Evolutionary conservation across 148 eudicot species (phyloP), one percentile per base, ranked within the genome.

Genomic region (Talinum fruticosum): DNA sequence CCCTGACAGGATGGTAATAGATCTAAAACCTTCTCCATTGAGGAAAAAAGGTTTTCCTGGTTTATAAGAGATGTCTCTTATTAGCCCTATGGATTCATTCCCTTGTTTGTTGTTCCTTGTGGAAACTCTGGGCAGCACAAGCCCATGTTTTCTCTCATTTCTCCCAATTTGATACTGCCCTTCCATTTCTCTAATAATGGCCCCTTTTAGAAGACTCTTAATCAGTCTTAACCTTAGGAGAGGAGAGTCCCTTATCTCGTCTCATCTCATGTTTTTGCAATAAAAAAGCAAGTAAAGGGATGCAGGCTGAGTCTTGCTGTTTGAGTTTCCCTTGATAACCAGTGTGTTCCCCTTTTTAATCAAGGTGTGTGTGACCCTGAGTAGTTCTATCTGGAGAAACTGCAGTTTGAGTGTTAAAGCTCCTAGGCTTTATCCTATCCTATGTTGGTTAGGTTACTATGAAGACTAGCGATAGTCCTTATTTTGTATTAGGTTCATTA

Each of bases 1-100:
- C 87, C 76, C 87, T 76, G 87, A 85, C 72, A 71, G 81, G 75
- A 57, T 38, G 59, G 23, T 21, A 12, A 38, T 61, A 21, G 19
- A 21, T 69, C 13, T 37, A n/a, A 10, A 16, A 5, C 49, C 64
- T 5, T 8, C 29, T 24, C 13, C 21, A 24, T 23, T 59, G 64
- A 59, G 64, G 28, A 59, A n/a, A n/a, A 7, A 5, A 4, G 64
- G 64, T 59, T 59, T 59, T 0, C 29, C 12, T 59, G n/a, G 28
- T 23, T 59, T n/a, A 59, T 59, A 23, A n/a, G 64, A 59, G 64
- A 24, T 12, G 0, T 59, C 7, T 59, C 64, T 59, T 23, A 23
- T 59, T 59, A 8, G 8, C 64, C 64, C 64, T 4, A n/a, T 6
- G 26, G 64, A 59, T 2, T n/a, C 29, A 59, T 59, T 23, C 64